Evolutionary conservation across 768 basidiomycete genomes (phyloP).

Genomic region (Pholiota molesta): DNA sequence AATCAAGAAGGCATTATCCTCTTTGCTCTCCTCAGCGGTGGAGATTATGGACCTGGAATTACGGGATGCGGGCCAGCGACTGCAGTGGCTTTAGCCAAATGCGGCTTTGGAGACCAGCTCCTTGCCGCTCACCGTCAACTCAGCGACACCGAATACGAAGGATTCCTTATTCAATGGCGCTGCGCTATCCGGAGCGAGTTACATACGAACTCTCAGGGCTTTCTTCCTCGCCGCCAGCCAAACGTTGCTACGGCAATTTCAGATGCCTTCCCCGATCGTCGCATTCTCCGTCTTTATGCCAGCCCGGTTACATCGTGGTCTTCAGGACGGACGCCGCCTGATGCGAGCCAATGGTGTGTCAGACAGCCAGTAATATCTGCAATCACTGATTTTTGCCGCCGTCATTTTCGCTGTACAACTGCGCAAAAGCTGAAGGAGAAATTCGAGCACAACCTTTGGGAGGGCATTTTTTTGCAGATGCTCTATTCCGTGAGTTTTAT

Average conservation of each 20-base stretch:
- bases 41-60: background rate
- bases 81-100: background rate
- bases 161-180: slow-evolving; percentile 2
- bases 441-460: background rate
- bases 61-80: background rate
- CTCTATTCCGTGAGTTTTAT: background rate
- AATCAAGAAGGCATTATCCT: background rate
- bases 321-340: background rate
- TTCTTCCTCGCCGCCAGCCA: background rate
- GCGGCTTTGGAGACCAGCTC: slow-evolving; percentile 1
- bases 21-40: background rate
- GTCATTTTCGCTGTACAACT: background rate
- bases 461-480: background rate
- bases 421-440: background rate
- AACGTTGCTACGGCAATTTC: background rate
- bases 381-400: background rate
- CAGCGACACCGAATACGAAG: background rate
- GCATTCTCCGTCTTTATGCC: slow-evolving; percentile 4
- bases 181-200: slow-evolving; percentile 4
- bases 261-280: background rate
- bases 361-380: background rate
- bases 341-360: background rate
- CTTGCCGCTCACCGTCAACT: background rate
- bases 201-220: background rate
- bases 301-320: slow-evolving; percentile 8